phyloP scores from a whole-genome alignment of 768 basidiomycete genomes.

The Pholiota conissans region DNA sequence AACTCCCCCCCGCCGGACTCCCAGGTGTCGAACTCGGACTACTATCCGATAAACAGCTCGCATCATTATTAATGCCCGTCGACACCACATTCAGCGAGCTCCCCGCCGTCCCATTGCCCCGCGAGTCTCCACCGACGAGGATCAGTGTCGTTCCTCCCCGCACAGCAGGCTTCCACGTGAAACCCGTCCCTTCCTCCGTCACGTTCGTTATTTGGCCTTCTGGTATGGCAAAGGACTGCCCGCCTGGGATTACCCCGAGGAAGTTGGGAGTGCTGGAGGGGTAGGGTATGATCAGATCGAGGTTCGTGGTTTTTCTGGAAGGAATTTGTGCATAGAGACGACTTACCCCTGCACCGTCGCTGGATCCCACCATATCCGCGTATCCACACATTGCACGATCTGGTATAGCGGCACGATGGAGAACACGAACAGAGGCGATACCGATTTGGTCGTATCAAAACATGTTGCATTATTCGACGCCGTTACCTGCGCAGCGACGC shows the following conservation, averaged over 20 bases:
- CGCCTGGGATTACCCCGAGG: slow-evolving; percentile 77
- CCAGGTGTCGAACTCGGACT: slow-evolving; percentile 83
- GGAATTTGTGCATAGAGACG: no score
- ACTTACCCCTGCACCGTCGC: slow-evolving; percentile 53
- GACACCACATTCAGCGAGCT: slow-evolving; percentile 59
- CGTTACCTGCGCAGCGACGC: slow-evolving; percentile 58
- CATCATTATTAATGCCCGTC: slow-evolving; percentile 46
- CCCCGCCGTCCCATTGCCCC: slow-evolving; percentile 70
- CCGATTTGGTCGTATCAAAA: slow-evolving; percentile 49
- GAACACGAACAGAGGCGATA: slow-evolving; percentile 58
- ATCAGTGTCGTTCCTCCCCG: slow-evolving; percentile 66
- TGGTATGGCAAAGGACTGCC: slow-evolving; percentile 70
- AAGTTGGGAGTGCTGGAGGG: slow-evolving; percentile 59
- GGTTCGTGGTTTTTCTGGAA: no score
- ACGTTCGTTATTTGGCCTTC: slow-evolving; percentile 45
- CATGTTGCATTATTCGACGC: slow-evolving; percentile 55
- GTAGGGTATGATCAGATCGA: no score
- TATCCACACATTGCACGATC: slow-evolving; percentile 62
- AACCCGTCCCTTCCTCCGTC: slow-evolving; percentile 54
- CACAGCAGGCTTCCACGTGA: slow-evolving; percentile 65
- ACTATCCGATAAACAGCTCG: slow-evolving; percentile 51
- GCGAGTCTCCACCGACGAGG: slow-evolving; percentile 63
- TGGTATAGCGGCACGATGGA: slow-evolving; percentile 61
- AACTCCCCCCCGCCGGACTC: slow-evolving; percentile 70
- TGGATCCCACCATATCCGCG: slow-evolving; percentile 67